Conservation (phyloP, 371 early-diverging fungal species). For the Lichtheimia hyalospora region DNA sequence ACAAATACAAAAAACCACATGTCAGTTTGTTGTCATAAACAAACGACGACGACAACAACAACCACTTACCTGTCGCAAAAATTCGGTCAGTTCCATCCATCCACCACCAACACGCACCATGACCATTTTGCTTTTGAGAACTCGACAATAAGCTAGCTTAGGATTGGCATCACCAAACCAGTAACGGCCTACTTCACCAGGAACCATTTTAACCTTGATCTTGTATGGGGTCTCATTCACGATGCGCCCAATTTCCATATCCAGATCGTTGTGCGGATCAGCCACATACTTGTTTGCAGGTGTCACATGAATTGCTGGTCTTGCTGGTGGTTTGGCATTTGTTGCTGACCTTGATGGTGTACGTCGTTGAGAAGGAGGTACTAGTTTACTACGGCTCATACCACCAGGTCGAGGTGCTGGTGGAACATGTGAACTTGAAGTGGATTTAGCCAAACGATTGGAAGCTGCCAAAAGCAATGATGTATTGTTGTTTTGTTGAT, state of each 20-base stretch:
- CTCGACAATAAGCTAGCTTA: slow-evolving; percentile 72
- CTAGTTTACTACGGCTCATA: neutral
- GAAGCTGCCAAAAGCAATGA: slow-evolving; percentile 8
- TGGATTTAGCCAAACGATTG: slow-evolving; percentile 14
- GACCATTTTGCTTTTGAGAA: slow-evolving; percentile 66
- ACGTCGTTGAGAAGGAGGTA: slow-evolving; percentile 5
- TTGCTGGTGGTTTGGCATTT: neutral
- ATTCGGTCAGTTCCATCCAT: slow-evolving; percentile 70
- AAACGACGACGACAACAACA: too few species aligned
- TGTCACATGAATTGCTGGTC: slow-evolving; percentile 12
- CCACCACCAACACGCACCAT: slow-evolving; percentile 82
- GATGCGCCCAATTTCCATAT: slow-evolving; percentile 72
- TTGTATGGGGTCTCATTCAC: slow-evolving; percentile 60
- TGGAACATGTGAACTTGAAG: slow-evolving; percentile 11
- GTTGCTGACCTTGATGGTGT: slow-evolving; percentile 1
- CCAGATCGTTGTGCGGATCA: slow-evolving; percentile 63
- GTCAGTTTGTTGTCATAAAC: too few species aligned
- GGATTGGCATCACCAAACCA: slow-evolving; percentile 74
- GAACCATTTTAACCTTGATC: slow-evolving; percentile 52
- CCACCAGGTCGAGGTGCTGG: neutral
- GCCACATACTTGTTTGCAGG: slow-evolving; percentile 55
- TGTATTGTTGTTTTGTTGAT: neutral
- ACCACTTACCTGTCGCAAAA: slow-evolving; percentile 20
- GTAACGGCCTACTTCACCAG: slow-evolving; percentile 67
- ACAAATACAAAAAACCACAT: too few species aligned